Base-by-base conservation (phyloP, 1,284 basidiomycete species). In the Ustilago vetiveriae region DNA sequence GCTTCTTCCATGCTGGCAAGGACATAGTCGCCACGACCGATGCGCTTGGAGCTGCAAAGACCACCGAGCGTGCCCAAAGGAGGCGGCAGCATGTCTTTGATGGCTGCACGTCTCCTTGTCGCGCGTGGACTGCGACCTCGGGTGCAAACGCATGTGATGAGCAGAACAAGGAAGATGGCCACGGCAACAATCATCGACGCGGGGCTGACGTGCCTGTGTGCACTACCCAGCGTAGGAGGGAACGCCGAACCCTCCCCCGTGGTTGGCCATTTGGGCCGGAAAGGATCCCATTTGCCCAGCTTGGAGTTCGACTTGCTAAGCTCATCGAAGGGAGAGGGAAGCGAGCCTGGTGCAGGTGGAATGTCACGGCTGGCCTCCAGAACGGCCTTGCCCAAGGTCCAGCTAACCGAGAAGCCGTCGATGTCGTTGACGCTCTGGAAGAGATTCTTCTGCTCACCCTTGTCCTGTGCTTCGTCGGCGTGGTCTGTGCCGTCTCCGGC, bases 321-420 rank as follows among this genome's bases (percentile, higher is more conserved):
- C 35, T 58, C 58, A 36, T 72, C 69, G 24, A 67, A 62, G 3
- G 64, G 63, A 14, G 63, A 67, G 9, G 64, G 63, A 10, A 72
- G 53, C 46, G 60, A 57, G 16, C 69, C 64, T 6, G 68, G 71
- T n/a, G 65, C 59, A 8, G 64, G 64, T 1, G 72, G 65, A 36
- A 80, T 72, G 33, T 77, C 75, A 21, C 55, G 91, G 83, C 90
- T 92, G 10, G 95, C 95, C 83, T 98, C 95, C 32, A 98, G 86
- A 0, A 98, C 93, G 88, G 98, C 97, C 83, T 98, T 98, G 40
- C 96, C 95, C 26, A 98, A 85, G 3, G 95, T 98, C 95, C 95
- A 98, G 74, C 89, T 93, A 78, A 99, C 94, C 30, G 92, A 91
- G 47, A 96, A 92, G 74, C 92, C 92, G 26, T 89, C 89, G 30